Evolutionary conservation across 495 filamentous ascomycete species (phyloP), one percentile per base, ranked within the genome.

Genomic region (Penicillium canescens): DNA sequence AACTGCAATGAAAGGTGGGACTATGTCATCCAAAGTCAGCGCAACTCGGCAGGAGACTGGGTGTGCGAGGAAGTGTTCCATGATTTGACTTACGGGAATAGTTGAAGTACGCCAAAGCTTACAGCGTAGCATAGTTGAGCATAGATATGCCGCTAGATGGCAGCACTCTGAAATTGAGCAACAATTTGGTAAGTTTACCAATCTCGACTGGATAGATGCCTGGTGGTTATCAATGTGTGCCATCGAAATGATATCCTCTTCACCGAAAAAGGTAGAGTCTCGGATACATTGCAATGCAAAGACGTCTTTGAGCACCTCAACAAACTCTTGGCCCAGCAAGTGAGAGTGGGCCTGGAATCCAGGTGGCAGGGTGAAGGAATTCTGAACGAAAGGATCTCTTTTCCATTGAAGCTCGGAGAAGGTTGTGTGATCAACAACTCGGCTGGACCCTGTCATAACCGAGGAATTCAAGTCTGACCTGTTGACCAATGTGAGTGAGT

Each of bases 391-490:
- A 4, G 65, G 47, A 53, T 74, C 63, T 61, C 71, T 61, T 42
- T 16, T 61, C 71, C 71, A 74, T 1, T 62, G 61, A 31, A 74
- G 67, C 46, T 69, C 67, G 31, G 66, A 21, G 46, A 74, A 74
- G 20, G 69, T 74, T 14, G 55, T 68, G 51, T 74, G 71, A 51
- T 68, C 60, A 47, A 72, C 57, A 11, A 71, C 49, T 3, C 71
- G 67, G 20, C 18, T 52, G 10, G 67, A 68, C 4, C 68, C 69
- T 38, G 62, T 59, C 54, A 74, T 54, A 9, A 74, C 58, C 3
- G 71, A 65, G 26, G 63, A 50, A 56, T 72, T 71, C 35, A 74
- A 58, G 36, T 74, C 71, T 59, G 67, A 65, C 71, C 71, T 74
- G 42, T 42, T 12, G 10, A 52, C 4, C 1, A 35, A 34, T 56